phyloP scores from a whole-genome alignment of 768 basidiomycete genomes.

The Phlebiopsis flavidoalba region DNA sequence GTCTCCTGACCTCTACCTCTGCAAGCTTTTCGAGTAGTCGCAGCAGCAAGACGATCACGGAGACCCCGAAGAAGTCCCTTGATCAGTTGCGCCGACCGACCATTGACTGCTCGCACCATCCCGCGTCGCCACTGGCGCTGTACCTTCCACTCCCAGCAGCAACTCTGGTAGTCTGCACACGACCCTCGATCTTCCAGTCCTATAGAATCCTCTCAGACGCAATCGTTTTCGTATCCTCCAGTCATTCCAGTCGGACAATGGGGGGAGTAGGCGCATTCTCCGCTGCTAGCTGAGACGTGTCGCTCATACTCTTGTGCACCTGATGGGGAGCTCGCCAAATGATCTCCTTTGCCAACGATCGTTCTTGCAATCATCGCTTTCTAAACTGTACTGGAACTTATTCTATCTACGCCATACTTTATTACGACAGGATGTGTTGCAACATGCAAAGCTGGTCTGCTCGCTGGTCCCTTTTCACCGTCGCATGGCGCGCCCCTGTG shows the following conservation, averaged over 20 bases:
- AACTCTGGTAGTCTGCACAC: constrained; percentile 43
- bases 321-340: constrained; percentile 17
- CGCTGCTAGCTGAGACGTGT: no score
- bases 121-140: constrained; percentile 47
- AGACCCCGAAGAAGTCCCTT: constrained; percentile 84
- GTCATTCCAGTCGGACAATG: constrained; percentile 70
- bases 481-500: no score
- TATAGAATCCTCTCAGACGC: constrained; percentile 66
- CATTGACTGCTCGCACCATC: constrained; percentile 74
- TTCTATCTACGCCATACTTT: constrained; percentile 21
- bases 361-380: constrained; percentile 10
- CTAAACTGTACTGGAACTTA: constrained; percentile 28
- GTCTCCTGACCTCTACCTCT: constrained; percentile 49
- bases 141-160: constrained; percentile 53
- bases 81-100: constrained; percentile 86
- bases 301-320: background rate
- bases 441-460: constrained; percentile 21
- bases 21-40: constrained; percentile 50
- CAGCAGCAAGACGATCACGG: constrained; percentile 49
- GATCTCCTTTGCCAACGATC: constrained; percentile 8
- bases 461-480: constrained; percentile 16
- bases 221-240: constrained; percentile 71
- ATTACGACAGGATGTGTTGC: constrained; percentile 8
- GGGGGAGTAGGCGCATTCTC: constrained; percentile 38
- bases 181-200: constrained; percentile 52